Conservation (phyloP, 2,329 filamentous ascomycete species). For the Grosmannia clavigera region DNA sequence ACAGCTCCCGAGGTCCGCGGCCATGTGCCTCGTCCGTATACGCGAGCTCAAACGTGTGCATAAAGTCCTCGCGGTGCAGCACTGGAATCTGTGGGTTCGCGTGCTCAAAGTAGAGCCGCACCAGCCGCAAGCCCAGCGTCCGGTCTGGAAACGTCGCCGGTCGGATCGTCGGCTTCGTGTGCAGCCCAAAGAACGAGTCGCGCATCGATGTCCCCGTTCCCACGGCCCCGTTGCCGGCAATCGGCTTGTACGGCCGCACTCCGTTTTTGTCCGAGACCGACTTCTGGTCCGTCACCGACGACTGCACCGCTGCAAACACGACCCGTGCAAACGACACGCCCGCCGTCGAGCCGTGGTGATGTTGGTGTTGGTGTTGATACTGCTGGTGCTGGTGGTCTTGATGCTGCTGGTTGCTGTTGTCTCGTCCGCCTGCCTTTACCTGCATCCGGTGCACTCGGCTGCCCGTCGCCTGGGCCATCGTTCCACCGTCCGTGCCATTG, state of each 20-base stretch:
- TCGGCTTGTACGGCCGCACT: constrained; percentile 43
- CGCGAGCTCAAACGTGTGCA: constrained; percentile 72
- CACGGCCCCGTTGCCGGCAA: constrained; percentile 25
- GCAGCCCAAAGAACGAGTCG: constrained; percentile 93
- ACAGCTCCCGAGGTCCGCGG: constrained; percentile 69
- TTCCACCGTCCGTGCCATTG: not conserved
- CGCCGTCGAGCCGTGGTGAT: constrained; percentile 72
- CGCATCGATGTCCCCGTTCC: constrained; percentile 69
- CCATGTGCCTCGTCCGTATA: constrained; percentile 57
- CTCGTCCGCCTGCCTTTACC: constrained; percentile 17
- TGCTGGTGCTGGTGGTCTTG: no score
- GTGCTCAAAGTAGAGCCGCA: constrained; percentile 85
- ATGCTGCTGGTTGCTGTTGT: not conserved
- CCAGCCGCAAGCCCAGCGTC: constrained; percentile 59
- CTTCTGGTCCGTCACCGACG: constrained; percentile 49
- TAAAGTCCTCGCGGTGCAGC: constrained; percentile 78
- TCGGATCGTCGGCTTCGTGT: constrained; percentile 78
- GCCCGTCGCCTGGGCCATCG: constrained; percentile 24
- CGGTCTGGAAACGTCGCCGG: constrained; percentile 74
- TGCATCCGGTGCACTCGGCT: constrained; percentile 49
- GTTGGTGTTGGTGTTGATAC: constrained; percentile 27
- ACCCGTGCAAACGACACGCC: constrained; percentile 91
- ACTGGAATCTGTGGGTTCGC: constrained; percentile 94
- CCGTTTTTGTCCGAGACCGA: constrained; percentile 56
- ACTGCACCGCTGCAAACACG: constrained; percentile 85